These are phyloP conservation scores for Trametes punicea DNA, from an alignment of 768 basidiomycete genomes.

Conservation along the genomic window DNA sequence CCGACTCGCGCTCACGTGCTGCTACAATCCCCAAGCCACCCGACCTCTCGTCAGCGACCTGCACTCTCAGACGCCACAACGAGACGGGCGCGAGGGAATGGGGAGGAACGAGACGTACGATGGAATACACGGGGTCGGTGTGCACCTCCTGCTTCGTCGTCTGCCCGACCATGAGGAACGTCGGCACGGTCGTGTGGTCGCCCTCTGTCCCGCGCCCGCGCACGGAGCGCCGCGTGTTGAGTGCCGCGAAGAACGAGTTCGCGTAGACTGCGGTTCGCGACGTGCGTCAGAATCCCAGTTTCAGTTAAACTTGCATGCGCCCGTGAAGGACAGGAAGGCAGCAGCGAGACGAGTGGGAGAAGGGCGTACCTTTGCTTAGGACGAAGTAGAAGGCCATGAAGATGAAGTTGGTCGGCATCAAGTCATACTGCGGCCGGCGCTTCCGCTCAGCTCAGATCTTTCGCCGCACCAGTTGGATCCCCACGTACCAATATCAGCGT, in stretches of 20 bases:
- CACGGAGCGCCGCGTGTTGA: slow-evolving; percentile 57
- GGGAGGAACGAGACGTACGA: slow-evolving; percentile 9
- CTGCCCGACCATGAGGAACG: slow-evolving; percentile 31
- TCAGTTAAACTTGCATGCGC: too few species aligned
- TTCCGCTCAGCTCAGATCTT: slow-evolving; percentile 38
- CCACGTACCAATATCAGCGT: slow-evolving; percentile 54
- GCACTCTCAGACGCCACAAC: background rate
- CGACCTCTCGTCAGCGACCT: background rate
- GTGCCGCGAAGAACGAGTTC: slow-evolving; percentile 62
- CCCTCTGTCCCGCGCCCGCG: slow-evolving; percentile 55
- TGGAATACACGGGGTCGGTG: slow-evolving; percentile 9
- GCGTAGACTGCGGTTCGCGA: slow-evolving; percentile 59
- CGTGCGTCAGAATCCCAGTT: too few species aligned
- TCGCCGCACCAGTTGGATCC: background rate
- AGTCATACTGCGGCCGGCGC: slow-evolving; percentile 45
- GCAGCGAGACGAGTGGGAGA: background rate
- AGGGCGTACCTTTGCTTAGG: slow-evolving; percentile 56
- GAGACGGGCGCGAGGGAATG: background rate
- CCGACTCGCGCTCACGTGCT: background rate
- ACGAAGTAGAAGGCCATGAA: slow-evolving; percentile 63
- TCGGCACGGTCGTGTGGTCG: slow-evolving; percentile 26
- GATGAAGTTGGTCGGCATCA: slow-evolving; percentile 51
- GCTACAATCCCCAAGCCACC: too few species aligned
- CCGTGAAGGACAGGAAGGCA: too few species aligned
- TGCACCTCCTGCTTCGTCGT: slow-evolving; percentile 21